Evolutionary conservation across 192 early-diverging fungal species (phyloP), one percentile per base, ranked within the genome.

Genomic region (Coemansia sp.): DNA sequence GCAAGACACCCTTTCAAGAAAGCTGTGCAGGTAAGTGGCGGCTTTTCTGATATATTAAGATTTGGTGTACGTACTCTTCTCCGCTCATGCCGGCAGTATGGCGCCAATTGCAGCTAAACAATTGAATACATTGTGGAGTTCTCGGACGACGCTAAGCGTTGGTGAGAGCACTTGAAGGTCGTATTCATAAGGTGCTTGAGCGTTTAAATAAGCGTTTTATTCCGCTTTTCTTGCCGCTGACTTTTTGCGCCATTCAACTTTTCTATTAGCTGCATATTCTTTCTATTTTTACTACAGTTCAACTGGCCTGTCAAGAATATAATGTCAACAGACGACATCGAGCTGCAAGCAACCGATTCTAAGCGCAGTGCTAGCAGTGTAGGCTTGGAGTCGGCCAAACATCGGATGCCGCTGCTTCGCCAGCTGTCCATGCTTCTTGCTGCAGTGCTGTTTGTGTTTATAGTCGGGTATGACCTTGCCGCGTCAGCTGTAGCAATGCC

Each of bases 391-490:
- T 35, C 49, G 22, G 33, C 29, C 9, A 61, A 61, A 38, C 25
- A 38, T 3, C 25, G 28, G 9, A 22, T 28, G 9, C 51, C 69
- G 29, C 29, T 38, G 56, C 22, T 57, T 3, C 24, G 40, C 3
- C 43, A 52, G 40, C 12, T 28, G 21, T 24, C 54, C 4, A 12
- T 54, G 5, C 27, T 79, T 25, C 21, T 62, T 22, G 59, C 64
- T 16, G 69, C 91, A 19, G 61, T 71, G 10, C 45, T 89, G 14
- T 77, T 80, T 38, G 56, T 87, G 18, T 87, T 97, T 56, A 77
- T 94, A 6, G 84, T 84, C 0, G 81, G 86, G 7, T 68, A 94
- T 24, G 95, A 97, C 71, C 84, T 88, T 65, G 89, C 89, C 3
- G 89, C 95, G 32, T 81, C 95, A 33, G 77, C 89, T 14, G 87